Conservation (phyloP, 495 filamentous ascomycete species). For the Penicillium roqueforti region DNA sequence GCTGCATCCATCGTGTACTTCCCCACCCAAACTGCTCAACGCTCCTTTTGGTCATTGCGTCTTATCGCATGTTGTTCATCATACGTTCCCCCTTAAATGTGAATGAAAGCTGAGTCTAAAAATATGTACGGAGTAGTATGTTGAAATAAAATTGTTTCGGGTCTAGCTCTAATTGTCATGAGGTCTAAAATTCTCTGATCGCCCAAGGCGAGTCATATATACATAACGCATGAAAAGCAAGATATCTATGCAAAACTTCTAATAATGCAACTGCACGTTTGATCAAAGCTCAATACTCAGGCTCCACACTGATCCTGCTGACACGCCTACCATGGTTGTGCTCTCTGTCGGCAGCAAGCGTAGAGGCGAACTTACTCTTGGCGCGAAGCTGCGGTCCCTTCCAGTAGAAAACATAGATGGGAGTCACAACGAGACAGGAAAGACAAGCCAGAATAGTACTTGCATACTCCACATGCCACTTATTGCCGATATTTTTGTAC, state of each 20-base stretch:
- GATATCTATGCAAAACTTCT: background rate
- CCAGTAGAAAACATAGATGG: conserved; percentile 51
- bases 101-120: too few species aligned
- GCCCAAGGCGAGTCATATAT: conserved; percentile 4
- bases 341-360: conserved; percentile 24
- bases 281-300: background rate
- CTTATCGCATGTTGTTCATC: background rate
- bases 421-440: conserved; percentile 40
- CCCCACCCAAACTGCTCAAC: background rate
- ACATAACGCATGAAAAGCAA: background rate
- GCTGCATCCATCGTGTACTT: background rate
- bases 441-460: conserved; percentile 42
- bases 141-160: background rate
- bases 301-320: conserved; percentile 16
- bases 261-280: background rate
- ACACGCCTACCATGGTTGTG: conserved; percentile 29
- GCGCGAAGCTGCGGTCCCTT: conserved; percentile 44
- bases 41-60: background rate
- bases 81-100: too few species aligned
- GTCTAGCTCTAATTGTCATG: too few species aligned
- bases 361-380: conserved; percentile 44
- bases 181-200: background rate
- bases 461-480: conserved; percentile 40
- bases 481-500: conserved; percentile 37
- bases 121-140: too few species aligned